Percentiles rank a stretch among this genome's conserved stretches.
Evolutionary conservation across 306 rosid species (phyloP).

Genomic region (Vigna nakashimae): DNA sequence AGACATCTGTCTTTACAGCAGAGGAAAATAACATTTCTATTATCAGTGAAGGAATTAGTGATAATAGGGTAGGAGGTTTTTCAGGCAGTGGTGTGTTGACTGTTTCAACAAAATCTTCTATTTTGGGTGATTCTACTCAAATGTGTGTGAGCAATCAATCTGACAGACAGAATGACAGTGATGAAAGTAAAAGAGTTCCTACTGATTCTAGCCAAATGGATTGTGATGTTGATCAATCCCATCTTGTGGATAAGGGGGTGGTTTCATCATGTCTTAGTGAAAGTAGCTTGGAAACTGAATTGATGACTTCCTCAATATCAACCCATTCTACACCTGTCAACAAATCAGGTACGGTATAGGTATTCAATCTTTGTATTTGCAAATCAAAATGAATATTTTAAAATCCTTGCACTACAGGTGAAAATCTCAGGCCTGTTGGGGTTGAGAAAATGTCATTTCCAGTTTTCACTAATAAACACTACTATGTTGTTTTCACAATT

Average conservation of each 20-base stretch:
- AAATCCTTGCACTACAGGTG: neutral
- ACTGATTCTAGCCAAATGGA: constrained; percentile 53
- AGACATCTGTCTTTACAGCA: constrained; percentile 40
- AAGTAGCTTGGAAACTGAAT: constrained; percentile 48
- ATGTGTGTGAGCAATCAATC: constrained; percentile 45
- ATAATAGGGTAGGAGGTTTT: constrained; percentile 44
- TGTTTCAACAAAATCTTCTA: constrained; percentile 51
- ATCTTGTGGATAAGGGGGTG: constrained; percentile 48
- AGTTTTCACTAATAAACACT: neutral
- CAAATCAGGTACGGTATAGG: constrained; percentile 65
- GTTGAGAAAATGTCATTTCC: neutral
- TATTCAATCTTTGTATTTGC: constrained; percentile 17
- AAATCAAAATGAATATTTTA: neutral
- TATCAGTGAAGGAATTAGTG: constrained; percentile 51
- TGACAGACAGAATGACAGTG: constrained; percentile 43
- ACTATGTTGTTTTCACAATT: neutral
- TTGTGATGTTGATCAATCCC: constrained; percentile 48
- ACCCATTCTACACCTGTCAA: constrained; percentile 38
- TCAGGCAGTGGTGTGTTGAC: constrained; percentile 33
- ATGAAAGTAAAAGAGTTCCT: constrained; percentile 45
- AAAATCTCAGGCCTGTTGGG: neutral
- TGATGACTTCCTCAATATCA: constrained; percentile 46
- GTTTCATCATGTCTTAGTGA: constrained; percentile 50
- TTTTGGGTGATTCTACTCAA: constrained; percentile 56
- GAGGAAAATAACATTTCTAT: constrained; percentile 47